Base-by-base conservation (phyloP, 306 rosid genomes). In the Sicyos edulis region DNA sequence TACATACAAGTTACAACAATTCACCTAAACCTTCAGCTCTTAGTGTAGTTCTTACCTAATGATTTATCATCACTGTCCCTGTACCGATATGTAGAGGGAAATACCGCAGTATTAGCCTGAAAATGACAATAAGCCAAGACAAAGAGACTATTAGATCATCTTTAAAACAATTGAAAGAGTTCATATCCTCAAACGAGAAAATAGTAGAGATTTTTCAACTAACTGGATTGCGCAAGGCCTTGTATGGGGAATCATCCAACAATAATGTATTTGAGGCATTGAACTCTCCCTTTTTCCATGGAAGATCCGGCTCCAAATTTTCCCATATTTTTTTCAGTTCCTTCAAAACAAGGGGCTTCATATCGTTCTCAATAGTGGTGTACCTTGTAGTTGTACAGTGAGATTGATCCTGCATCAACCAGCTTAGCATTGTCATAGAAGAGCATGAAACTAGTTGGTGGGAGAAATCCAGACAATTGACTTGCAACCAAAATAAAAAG, bases 211-310 rank as follows among this genome's bases (percentile, higher is more conserved):
- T 71, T 53, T 65, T 50, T 76, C 22, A 53, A 77, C 92, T 82
- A 78, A 95, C 99, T 71, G 99, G 99, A 86, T 95, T 95, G 77
- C 79, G 34, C 58, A 91, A 80, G 49, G 99, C 95, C 81, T 93
- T 91, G 77, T 91, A 88, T 1, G 99, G 97, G 53, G 97, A 86
- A 78, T 93, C 99, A 82, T 93, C 97, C 81, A 93, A 68, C 81
- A 93, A 79, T 67, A 91, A 34, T 58, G 97, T 93, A 81, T 91
- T 93, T 26, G 95, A 78, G 78, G 83, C 92, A 26, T 83, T 78
- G 78, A 80, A 93, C 76, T 80, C 95, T 74, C 97, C 99, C 78
- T 73, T 86, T 78, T 80, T 83, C 86, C 91, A 91, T 0, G 97
- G 96, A 81, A 93, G 92, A 74, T 57, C 40, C 69, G 83, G 87